Percentiles rank a stretch among this genome's conserved stretches.
phyloP scores from a whole-genome alignment of 1,139 yeast genomes.

The Geotrichum klebahnii region DNA sequence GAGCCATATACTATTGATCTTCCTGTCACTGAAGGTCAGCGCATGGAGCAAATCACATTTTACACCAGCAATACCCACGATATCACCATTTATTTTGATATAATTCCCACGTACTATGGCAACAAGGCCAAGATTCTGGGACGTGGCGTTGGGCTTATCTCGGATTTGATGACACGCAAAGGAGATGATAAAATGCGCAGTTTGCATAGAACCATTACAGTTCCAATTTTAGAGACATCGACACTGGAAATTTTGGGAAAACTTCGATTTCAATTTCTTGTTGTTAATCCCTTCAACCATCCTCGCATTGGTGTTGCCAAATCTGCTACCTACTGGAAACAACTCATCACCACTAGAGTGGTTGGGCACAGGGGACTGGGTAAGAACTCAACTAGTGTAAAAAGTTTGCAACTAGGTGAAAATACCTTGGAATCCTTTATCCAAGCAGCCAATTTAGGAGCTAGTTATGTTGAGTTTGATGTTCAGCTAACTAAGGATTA shows the following conservation, averaged over 20 bases:
- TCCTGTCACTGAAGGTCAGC: conserved; percentile 74
- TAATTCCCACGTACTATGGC: conserved; percentile 84
- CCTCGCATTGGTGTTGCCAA: conserved; percentile 63
- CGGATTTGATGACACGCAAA: conserved; percentile 60
- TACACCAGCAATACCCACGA: conserved; percentile 54
- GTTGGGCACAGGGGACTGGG: conserved; percentile 97
- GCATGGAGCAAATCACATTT: conserved; percentile 80
- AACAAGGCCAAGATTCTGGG: conserved; percentile 59
- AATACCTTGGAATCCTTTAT: conserved; percentile 92
- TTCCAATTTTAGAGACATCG: conserved; percentile 74
- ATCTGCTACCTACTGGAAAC: conserved; percentile 89
- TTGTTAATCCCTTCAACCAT: conserved; percentile 71
- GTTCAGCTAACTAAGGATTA: conserved; percentile 90
- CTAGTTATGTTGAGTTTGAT: conserved; percentile 73
- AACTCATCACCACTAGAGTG: conserved; percentile 80
- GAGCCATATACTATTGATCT: conserved; percentile 72
- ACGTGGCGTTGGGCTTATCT: conserved; percentile 75
- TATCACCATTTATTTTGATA: conserved; percentile 69
- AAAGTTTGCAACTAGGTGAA: conserved; percentile 88
- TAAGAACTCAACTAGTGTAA: conserved; percentile 65
- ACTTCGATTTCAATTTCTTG: conserved; percentile 68
- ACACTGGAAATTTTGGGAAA: conserved; percentile 74
- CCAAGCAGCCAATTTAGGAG: conserved; percentile 95
- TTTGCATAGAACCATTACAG: conserved; percentile 58
- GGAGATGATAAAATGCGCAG: conserved; percentile 64